Conservation (phyloP, 345 rosid genomes). For the Salix viminalis region DNA sequence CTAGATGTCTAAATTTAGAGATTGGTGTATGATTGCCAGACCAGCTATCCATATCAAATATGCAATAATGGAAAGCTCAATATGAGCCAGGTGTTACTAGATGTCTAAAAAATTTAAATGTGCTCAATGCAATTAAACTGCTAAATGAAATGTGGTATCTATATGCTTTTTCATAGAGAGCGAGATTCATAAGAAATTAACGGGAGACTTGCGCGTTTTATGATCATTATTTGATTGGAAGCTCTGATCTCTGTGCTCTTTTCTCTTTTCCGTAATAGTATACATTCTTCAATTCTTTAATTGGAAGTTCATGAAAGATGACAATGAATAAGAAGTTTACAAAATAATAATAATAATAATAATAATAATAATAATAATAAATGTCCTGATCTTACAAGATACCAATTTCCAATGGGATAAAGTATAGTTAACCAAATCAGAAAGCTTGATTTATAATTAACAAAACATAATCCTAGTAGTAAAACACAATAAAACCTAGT, state of each 20-base stretch:
- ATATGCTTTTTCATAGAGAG: neutral
- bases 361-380: neutral
- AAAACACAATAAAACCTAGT: neutral
- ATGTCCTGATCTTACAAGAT: neutral
- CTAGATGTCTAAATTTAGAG: conserved; percentile 1
- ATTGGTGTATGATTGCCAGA: conserved; percentile 13
- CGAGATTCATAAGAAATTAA: neutral
- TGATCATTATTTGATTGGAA: neutral
- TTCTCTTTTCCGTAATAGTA: neutral
- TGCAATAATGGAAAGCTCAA: conserved; percentile 5
- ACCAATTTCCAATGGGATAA: neutral
- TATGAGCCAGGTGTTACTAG: neutral
- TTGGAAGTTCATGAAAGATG: neutral
- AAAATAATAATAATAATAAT: neutral
- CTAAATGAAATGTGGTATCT: neutral
- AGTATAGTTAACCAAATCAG: neutral
- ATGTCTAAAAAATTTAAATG: neutral
- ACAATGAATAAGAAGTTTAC: neutral
- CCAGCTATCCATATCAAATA: neutral
- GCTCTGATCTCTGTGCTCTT: neutral
- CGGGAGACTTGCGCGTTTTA: neutral
- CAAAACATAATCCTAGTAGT: neutral
- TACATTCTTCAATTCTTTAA: neutral
- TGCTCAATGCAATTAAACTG: neutral
- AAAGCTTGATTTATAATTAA: neutral